Evolutionary conservation across 192 early-diverging fungal species (phyloP), one percentile per base, ranked within the genome.

Genomic region (Coemansia sp.): DNA sequence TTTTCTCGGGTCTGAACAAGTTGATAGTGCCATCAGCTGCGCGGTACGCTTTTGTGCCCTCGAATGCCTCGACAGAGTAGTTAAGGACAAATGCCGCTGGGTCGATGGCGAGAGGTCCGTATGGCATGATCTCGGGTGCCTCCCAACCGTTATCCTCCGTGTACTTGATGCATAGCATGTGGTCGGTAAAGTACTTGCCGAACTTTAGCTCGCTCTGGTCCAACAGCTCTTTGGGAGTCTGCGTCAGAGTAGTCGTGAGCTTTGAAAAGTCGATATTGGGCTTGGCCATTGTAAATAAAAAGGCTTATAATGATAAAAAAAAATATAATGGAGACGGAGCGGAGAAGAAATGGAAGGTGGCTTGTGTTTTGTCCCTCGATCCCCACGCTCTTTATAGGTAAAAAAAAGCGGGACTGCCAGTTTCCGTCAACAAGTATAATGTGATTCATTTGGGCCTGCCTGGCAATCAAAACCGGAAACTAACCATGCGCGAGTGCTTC

Each of bases 1-100:
- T 99, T 92, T 95, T 95, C 49, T 96, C 90, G 3, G 97, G 97
- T 36, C 97, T 88, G 88, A 99, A 99, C 65, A 99, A 81, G 62
- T 95, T 90, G 68, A 96, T 91, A 34, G 89, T 92, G 33, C 95
- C 95, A 6, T 93, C 71, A 61, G 90, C 91, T 65, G 95, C 94
- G 74, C 95, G 94, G 87, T 95, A 98, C 34, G 95, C 93, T 83
- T 95, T 94, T 84, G 92, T 88, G 36, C 95, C 92, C 84, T 97
- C 97, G 68, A 99, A 97, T 64, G 95, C 95, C 88, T 95, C 92
- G 18, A 97, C 84, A 1, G 89, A 91, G 79, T 99, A 99, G 81
- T 99, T 95, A 68, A 99, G 95, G 8, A 96, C 97, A 65, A 91
- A 91, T 20, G 93, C 87, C 22, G 92, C 89, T 0, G 97, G 97